Base-by-base conservation (phyloP, 306 rosid genomes). In the Fragaria ananassa region DNA sequence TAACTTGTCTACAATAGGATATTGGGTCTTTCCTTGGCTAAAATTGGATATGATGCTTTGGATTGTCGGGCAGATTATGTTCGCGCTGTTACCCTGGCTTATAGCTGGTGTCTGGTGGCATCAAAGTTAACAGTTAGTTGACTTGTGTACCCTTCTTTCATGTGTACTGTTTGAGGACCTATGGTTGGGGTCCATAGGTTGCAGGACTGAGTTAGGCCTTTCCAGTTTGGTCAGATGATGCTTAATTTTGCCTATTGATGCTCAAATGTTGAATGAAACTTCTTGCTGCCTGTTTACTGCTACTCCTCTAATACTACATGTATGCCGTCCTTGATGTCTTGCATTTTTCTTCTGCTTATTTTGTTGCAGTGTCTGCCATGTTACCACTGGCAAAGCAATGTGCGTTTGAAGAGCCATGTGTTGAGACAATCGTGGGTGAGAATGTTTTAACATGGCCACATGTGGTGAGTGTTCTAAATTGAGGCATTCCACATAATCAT, bases 381-480 rank as follows among this genome's bases (percentile, higher is more conserved):
- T 50, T 95, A 85, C 91, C 97, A 71, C 81, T 95, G 80, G 99
- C 99, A 66, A 95, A 95, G 80, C 99, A 95, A 72, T 95, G 97
- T 79, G 96, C 99, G 29, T 95, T 95, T 86, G 99, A 95, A 87
- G 99, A 92, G 82, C 99, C 99, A 75, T 87, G 89, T 19, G 94
- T 95, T 78, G 99, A 95, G 89, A 95, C 93, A 62, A 95, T 95
- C 62, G 63, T 85, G 56, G 97, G 97, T 74, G 99, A 95, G 88
- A 95, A 95, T 82, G 89, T 95, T 81, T 82, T 95, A 89, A 89
- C 99, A 58, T 95, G 99, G 99, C 99, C 99, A 34, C 90, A 90
- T 76, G 85, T 90, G 97, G 97, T 95, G 83, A 88, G 95, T 79
- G 35, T 34, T 68, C 73, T 76, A 42, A 41, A 44, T 53, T 45